These are phyloP conservation scores for Hyaloscypha bicolor DNA, from an alignment of 495 filamentous ascomycete species.

Conservation along the genomic window DNA sequence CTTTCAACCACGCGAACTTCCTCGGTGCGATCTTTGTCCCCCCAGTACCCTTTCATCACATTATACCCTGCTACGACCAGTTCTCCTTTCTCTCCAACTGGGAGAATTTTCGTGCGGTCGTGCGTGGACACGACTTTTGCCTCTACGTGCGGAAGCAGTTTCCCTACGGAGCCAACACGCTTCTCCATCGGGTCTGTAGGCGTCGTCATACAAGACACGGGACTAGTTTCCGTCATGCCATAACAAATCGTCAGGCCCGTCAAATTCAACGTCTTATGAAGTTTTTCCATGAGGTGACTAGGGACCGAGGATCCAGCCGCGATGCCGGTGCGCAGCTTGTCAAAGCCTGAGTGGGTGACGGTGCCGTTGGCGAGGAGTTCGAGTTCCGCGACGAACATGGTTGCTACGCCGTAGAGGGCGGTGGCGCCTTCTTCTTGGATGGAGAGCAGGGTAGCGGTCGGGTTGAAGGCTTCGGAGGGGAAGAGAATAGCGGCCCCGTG, in stretches of 20 bases:
- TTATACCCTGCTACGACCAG: conserved; percentile 83
- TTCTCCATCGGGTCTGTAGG: conserved; percentile 81
- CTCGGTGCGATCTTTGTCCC: conserved; percentile 64
- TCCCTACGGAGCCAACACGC: conserved; percentile 75
- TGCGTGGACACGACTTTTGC: conserved; percentile 78
- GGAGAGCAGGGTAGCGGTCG: conserved; percentile 65
- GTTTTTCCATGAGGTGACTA: conserved; percentile 76
- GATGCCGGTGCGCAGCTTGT: conserved; percentile 81
- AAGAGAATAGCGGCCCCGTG: conserved; percentile 86
- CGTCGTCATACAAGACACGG: conserved; percentile 89
- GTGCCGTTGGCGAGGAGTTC: conserved; percentile 64
- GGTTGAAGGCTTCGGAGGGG: conserved; percentile 85
- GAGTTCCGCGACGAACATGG: conserved; percentile 93
- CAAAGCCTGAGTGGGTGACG: conserved; percentile 56
- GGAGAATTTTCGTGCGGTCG: conserved; percentile 59
- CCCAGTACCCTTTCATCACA: conserved; percentile 91
- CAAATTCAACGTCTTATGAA: conserved; percentile 77
- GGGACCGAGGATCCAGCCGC: conserved; percentile 88
- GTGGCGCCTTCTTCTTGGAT: conserved; percentile 78
- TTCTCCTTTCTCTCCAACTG: conserved; percentile 72
- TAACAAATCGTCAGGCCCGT: conserved; percentile 93
- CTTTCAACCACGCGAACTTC: conserved; percentile 63
- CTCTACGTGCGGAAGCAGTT: conserved; percentile 70
- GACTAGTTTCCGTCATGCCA: conserved; percentile 96
- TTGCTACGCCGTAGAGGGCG: conserved; percentile 90